phyloP scores from a whole-genome alignment of 805 yeast genomes.

The Suhomyces faveliae region DNA sequence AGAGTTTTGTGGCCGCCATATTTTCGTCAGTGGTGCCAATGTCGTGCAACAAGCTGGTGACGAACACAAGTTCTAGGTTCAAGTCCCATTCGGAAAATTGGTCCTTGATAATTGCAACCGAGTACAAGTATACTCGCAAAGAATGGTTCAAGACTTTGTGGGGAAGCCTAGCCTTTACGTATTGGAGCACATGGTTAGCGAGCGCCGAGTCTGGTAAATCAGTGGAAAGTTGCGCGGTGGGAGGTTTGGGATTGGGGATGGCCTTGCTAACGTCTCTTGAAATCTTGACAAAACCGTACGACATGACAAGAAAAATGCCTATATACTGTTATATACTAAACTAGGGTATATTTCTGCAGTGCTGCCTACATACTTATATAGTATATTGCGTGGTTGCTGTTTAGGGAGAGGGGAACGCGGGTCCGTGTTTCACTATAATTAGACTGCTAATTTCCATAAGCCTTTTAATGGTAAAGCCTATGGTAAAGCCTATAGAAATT shows the following conservation, averaged over 20 bases:
- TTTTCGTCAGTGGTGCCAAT: slow-evolving; percentile 34
- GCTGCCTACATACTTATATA: no score
- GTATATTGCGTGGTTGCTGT: no score
- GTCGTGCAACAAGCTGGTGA: slow-evolving; percentile 34
- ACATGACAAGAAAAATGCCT: no score
- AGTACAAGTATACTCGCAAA: slow-evolving; percentile 29
- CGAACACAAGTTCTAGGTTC: slow-evolving; percentile 26
- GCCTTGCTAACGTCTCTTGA: slow-evolving; percentile 26
- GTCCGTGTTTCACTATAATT: no score
- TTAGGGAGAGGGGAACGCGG: no score
- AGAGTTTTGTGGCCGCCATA: slow-evolving; percentile 31
- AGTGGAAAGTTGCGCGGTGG: slow-evolving; percentile 21
- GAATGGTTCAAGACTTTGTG: slow-evolving; percentile 27
- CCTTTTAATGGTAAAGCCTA: no score
- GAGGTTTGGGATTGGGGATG: slow-evolving; percentile 21
- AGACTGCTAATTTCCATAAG: no score
- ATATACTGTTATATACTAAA: no score
- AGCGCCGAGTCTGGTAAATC: slow-evolving; percentile 20
- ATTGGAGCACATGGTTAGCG: slow-evolving; percentile 18
- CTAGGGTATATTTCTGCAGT: no score
- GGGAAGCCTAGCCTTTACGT: slow-evolving; percentile 23
- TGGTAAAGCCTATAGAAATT: no score
- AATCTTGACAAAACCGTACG: slow-evolving; percentile 30
- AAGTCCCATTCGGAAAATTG: slow-evolving; percentile 33
- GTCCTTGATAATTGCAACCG: slow-evolving; percentile 29